Evolutionary conservation across 2,329 filamentous ascomycete species (phyloP).

Genomic region (Penicillium sp.): DNA sequence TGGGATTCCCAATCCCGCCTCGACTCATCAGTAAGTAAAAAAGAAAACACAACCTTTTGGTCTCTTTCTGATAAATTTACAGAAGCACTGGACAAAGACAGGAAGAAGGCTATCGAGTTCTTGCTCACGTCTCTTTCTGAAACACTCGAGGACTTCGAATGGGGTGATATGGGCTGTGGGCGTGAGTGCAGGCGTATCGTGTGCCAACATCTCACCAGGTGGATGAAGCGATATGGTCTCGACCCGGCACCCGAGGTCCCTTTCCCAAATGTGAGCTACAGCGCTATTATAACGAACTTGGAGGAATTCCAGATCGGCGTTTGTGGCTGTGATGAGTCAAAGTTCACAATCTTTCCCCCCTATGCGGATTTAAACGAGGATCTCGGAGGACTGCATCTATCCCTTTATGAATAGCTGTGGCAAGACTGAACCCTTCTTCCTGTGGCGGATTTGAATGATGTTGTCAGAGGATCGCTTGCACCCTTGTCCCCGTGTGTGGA

Average conservation of each 20-base stretch:
- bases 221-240: conserved; percentile 10
- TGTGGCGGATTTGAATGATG: no score
- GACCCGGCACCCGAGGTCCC: conserved; percentile 13
- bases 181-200: conserved; percentile 27
- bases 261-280: conserved; percentile 4
- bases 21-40: conserved; percentile 15
- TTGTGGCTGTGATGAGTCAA: no score
- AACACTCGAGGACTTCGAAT: conserved; percentile 7
- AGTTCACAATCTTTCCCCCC: no score
- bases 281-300: not conserved
- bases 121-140: conserved; percentile 11
- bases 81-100: conserved; percentile 16
- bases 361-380: no score
- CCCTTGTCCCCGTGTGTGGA: no score
- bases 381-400: no score
- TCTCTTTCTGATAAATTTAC: conserved; percentile 7
- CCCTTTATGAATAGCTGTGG: no score
- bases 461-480: no score
- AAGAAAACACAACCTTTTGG: not conserved
- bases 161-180: conserved; percentile 13
- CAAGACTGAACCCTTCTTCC: no score
- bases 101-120: conserved; percentile 12
- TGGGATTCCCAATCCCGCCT: conserved; percentile 21
- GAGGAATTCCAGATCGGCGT: no score
- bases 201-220: conserved; percentile 19